Percentiles rank a stretch among this genome's conserved stretches.
Evolutionary conservation across 768 basidiomycete species (phyloP).

Genomic region (Mycena galopus): DNA sequence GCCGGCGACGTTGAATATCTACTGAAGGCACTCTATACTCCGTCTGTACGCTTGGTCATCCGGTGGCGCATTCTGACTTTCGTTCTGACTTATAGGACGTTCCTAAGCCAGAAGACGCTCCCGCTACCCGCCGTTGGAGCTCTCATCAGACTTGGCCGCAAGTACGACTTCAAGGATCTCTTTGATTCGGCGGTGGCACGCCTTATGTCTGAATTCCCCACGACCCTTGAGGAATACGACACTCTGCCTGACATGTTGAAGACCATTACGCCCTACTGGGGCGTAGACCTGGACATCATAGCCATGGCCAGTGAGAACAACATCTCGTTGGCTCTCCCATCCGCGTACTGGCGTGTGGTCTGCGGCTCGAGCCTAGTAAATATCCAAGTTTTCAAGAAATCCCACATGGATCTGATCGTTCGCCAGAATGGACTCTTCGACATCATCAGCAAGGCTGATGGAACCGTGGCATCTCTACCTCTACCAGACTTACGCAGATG

Average conservation of each 20-base stretch:
- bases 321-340: background rate
- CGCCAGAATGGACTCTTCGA: background rate
- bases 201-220: too few relatives aligned
- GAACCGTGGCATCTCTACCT: background rate
- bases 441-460: background rate
- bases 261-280: background rate
- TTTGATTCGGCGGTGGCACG: too few relatives aligned
- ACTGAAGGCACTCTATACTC: background rate
- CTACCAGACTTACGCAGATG: background rate
- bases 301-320: background rate
- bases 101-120: background rate
- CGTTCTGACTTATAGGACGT: background rate
- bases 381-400: background rate
- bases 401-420: background rate
- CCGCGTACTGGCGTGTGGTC: background rate
- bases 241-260: too few relatives aligned
- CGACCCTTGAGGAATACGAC: too few relatives aligned
- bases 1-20: background rate
- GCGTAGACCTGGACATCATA: background rate
- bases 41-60: background rate
- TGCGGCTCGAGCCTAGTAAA: background rate
- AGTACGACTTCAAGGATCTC: too few relatives aligned
- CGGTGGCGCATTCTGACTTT: background rate
- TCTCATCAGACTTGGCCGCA: too few relatives aligned
- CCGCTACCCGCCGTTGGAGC: too few relatives aligned